phyloP scores from a whole-genome alignment of 345 rosid genomes.

The Arabis hirsuta region DNA sequence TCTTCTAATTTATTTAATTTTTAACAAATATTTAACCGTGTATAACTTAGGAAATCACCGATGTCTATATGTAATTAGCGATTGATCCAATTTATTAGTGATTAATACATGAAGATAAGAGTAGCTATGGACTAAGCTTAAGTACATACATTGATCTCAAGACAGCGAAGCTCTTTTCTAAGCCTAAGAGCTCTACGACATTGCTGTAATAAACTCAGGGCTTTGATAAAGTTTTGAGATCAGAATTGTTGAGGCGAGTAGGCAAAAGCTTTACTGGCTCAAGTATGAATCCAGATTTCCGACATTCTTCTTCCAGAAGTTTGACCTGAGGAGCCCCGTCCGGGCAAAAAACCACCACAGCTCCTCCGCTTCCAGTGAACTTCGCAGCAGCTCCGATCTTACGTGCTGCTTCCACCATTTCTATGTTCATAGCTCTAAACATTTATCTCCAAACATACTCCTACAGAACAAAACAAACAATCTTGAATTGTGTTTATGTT shows the following conservation, averaged over 20 bases:
- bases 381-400: constrained; percentile 75
- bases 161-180: background rate
- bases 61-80: too few relatives aligned
- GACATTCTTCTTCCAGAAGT: constrained; percentile 70
- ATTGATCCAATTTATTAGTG: background rate
- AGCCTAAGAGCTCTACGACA: background rate
- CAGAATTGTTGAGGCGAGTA: constrained; percentile 45
- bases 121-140: constrained; percentile 6
- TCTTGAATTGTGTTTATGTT: background rate
- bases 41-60: too few relatives aligned
- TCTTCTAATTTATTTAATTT: too few relatives aligned
- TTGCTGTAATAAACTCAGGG: background rate
- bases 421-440: constrained; percentile 66
- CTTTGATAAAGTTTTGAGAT: constrained; percentile 49
- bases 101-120: too few relatives aligned
- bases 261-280: constrained; percentile 63
- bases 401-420: constrained; percentile 87
- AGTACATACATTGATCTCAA: background rate
- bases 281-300: constrained; percentile 63
- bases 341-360: constrained; percentile 79
- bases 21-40: too few relatives aligned
- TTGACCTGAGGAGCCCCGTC: constrained; percentile 61
- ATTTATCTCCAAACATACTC: constrained; percentile 80
- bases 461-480: constrained; percentile 31
- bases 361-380: constrained; percentile 95